Conservation (phyloP, 1,284 basidiomycete species). For the Trametes hirsuta region DNA sequence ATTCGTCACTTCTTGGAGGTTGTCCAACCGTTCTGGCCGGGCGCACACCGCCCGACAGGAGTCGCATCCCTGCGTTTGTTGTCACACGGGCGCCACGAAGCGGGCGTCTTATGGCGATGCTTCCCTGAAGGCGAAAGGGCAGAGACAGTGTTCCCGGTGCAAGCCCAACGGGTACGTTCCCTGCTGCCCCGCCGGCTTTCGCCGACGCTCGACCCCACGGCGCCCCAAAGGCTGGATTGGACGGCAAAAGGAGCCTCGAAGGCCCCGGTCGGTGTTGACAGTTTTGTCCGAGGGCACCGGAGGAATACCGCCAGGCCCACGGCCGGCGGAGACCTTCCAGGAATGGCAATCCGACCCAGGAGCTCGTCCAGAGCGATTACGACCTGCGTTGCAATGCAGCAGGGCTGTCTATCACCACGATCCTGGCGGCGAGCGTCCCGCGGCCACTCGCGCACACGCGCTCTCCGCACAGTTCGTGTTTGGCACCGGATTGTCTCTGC, state of each 20-base stretch:
- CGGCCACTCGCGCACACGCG: neutral
- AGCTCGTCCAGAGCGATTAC: neutral
- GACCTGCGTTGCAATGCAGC: constrained; percentile 10
- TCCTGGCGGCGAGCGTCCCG: constrained; percentile 8
- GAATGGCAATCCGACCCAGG: constrained; percentile 13
- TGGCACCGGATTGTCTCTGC: neutral
- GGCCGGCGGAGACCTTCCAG: neutral
- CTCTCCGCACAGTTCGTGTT: neutral
- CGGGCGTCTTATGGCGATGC: no score
- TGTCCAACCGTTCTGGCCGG: no score
- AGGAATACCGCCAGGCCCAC: neutral
- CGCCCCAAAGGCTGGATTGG: neutral
- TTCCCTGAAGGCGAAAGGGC: no score
- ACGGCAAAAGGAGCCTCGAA: neutral
- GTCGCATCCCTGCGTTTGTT: no score
- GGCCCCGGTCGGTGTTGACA: constrained; percentile 10
- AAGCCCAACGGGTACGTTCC: no score
- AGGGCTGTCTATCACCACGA: constrained; percentile 1
- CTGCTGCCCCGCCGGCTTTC: no score
- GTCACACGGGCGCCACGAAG: no score
- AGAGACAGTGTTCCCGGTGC: no score
- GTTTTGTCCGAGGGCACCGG: constrained; percentile 18
- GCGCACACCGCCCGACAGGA: no score
- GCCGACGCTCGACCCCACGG: neutral
- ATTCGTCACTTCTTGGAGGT: no score